Percentiles rank a stretch among this genome's conserved stretches.
Conservation (phyloP, 257 asterid species). For the Solanum medicagineum region DNA sequence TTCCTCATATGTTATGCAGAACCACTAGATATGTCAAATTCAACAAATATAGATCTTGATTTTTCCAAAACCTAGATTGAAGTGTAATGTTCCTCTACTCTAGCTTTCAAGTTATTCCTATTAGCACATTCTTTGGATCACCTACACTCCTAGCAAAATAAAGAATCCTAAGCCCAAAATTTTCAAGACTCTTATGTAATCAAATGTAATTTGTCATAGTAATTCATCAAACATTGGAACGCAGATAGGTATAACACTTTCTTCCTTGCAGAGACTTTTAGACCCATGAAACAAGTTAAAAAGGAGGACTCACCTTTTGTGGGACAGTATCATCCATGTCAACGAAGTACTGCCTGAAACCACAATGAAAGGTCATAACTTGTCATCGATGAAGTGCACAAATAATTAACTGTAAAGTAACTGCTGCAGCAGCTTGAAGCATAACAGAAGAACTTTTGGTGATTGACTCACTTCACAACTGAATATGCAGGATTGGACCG, state of each 20-base stretch:
- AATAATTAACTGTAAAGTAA: background rate
- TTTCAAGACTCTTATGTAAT: background rate
- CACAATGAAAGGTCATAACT: background rate
- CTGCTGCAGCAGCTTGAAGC: background rate
- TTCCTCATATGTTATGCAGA: background rate
- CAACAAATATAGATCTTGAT: background rate
- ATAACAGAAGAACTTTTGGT: background rate
- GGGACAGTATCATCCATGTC: slow-evolving; percentile 43
- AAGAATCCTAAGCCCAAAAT: background rate
- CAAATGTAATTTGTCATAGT: background rate
- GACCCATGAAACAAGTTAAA: background rate
- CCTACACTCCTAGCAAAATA: background rate
- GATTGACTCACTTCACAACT: slow-evolving; percentile 36
- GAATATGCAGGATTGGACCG: slow-evolving; percentile 43
- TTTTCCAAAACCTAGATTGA: background rate
- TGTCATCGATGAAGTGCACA: background rate
- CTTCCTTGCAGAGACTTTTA: background rate
- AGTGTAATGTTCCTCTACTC: background rate
- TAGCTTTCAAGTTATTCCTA: background rate
- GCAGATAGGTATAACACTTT: background rate
- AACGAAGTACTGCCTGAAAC: slow-evolving; percentile 44
- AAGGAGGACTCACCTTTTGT: slow-evolving; percentile 25
- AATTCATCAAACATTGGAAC: background rate
- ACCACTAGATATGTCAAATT: background rate
- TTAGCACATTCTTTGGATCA: background rate